phyloP scores from a whole-genome alignment of 2,329 filamentous ascomycete species.

The Sclerotinia subarctica region DNA sequence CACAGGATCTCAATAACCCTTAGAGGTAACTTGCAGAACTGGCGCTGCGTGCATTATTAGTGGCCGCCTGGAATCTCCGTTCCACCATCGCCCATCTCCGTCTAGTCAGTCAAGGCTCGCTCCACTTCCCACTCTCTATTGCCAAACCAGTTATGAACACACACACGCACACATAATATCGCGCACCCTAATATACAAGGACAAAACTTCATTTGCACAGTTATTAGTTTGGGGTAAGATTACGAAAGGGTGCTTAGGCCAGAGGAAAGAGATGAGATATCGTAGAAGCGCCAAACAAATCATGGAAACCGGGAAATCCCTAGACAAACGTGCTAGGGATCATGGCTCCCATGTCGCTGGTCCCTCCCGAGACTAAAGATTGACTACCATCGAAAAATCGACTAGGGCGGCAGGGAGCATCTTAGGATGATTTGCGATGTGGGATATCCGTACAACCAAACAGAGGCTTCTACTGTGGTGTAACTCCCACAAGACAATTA shows the following conservation, averaged over 20 bases:
- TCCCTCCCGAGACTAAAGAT: conserved; percentile 18
- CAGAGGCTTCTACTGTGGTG: background rate
- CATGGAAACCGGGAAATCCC: background rate
- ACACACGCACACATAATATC: background rate
- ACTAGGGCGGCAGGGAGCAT: background rate
- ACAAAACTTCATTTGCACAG: background rate
- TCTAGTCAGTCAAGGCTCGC: conserved; percentile 19
- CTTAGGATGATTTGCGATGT: conserved; percentile 2
- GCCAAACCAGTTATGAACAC: conserved; percentile 10
- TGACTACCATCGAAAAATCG: background rate
- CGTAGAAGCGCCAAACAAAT: conserved; percentile 16
- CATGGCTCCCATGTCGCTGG: conserved; percentile 1
- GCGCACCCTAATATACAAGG: conserved; percentile 4
- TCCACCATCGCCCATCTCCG: conserved; percentile 21
- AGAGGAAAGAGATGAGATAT: conserved; percentile 8
- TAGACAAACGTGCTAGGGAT: conserved; percentile 6
- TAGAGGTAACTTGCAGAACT: conserved; percentile 6
- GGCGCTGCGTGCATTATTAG: conserved; percentile 14
- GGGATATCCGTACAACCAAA: conserved; percentile 4
- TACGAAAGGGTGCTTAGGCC: conserved; percentile 3
- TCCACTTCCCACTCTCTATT: conserved; percentile 7
- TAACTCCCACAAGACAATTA: background rate
- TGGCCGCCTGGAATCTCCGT: conserved; percentile 11
- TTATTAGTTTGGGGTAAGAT: conserved; percentile 12
- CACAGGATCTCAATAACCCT: conserved; percentile 11